A percentile compares a stretch with the other conserved stretches of the same genome.
Evolutionary conservation across 208 protist species (phyloP).

Genomic region (Trypanosoma cruzi): DNA sequence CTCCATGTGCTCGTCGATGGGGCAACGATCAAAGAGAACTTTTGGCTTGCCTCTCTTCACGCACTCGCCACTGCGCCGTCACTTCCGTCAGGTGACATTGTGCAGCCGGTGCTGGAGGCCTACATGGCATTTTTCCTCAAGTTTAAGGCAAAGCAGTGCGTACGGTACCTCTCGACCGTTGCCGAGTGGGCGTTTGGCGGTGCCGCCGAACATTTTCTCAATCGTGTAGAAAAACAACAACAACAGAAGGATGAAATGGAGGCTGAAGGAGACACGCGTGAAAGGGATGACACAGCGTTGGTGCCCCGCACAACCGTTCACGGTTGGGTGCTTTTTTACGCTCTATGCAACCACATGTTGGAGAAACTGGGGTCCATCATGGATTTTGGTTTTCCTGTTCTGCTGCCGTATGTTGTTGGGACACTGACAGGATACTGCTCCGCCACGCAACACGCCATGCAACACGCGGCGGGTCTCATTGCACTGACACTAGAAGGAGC

Average conservation of each 20-base stretch:
- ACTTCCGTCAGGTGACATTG: constrained; percentile 63
- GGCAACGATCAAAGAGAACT: constrained; percentile 59
- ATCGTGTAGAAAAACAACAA: constrained; percentile 20
- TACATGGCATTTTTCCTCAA: constrained; percentile 88
- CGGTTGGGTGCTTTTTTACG: constrained; percentile 79
- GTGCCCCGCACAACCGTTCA: constrained; percentile 64
- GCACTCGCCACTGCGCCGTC: constrained; percentile 57
- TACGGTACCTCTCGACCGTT: constrained; percentile 55
- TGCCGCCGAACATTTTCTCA: constrained; percentile 25
- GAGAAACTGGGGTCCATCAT: constrained; percentile 73
- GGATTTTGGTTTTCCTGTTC: constrained; percentile 77
- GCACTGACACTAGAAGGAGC: constrained; percentile 66
- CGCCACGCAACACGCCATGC: constrained; percentile 31
- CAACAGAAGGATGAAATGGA: constrained; percentile 6
- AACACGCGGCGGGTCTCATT: constrained; percentile 47
- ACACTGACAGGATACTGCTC: constrained; percentile 70
- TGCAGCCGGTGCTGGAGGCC: constrained; percentile 72
- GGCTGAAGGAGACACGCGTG: constrained; percentile 17
- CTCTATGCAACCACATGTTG: constrained; percentile 80
- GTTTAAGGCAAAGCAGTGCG: constrained; percentile 87
- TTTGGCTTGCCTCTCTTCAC: constrained; percentile 84
- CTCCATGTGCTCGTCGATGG: constrained; percentile 66
- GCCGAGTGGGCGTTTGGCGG: constrained; percentile 83
- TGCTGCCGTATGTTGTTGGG: constrained; percentile 61
- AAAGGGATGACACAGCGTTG: constrained; percentile 9